These are phyloP conservation scores for Solanum clarkiae DNA, from an alignment of 257 asterid species.

Conservation along the genomic window DNA sequence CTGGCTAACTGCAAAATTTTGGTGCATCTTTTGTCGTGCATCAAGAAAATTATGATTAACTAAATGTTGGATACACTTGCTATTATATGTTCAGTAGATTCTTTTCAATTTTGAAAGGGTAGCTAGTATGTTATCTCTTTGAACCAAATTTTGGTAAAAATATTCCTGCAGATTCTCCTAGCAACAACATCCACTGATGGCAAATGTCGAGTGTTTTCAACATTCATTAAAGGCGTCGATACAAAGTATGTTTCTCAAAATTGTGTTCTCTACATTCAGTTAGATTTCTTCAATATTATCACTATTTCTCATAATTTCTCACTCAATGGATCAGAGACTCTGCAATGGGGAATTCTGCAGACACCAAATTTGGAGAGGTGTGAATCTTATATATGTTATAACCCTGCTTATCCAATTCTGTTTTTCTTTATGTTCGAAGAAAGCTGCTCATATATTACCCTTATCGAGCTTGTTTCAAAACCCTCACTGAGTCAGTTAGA, in stretches of 20 bases:
- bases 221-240: conserved; percentile 97
- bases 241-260: conserved; percentile 42
- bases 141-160: not conserved
- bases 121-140: not conserved
- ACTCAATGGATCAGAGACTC: conserved; percentile 42
- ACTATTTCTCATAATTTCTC: conserved; percentile 1
- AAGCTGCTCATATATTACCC: not conserved
- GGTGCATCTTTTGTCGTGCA: not conserved
- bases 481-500: not conserved
- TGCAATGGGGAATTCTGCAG: conserved; percentile 42
- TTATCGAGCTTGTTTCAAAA: not conserved
- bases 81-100: not conserved
- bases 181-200: conserved; percentile 99
- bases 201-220: conserved; percentile 89
- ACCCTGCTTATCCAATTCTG: not conserved
- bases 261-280: conserved; percentile 3
- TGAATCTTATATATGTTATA: conserved; percentile 1
- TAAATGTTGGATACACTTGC: not conserved
- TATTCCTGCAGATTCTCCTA: conserved; percentile 48
- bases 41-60: not conserved
- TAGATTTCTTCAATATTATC: conserved; percentile 1
- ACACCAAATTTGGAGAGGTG: conserved; percentile 93
- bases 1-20: not conserved
- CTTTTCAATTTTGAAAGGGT: not conserved
- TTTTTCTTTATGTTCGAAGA: not conserved